phyloP scores from a whole-genome alignment of 805 yeast genomes.

The Yamadazyma takamatsuzukensis region DNA sequence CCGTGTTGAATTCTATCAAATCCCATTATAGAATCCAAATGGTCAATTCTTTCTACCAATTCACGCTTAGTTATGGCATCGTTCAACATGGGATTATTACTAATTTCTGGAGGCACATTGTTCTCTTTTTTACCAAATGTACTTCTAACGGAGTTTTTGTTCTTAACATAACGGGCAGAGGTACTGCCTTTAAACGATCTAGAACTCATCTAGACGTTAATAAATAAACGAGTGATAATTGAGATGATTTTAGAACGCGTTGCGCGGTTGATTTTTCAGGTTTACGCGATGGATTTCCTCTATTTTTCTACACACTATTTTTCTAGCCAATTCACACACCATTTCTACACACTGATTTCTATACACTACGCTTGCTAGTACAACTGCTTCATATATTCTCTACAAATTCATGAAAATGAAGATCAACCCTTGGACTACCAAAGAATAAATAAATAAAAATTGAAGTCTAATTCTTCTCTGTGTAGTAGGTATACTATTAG shows the following conservation, averaged over 20 bases:
- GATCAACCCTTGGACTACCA: constrained; percentile 70
- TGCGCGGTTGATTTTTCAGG: no score
- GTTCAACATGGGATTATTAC: constrained; percentile 33
- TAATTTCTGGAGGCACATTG: constrained; percentile 20
- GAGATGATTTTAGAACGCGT: no score
- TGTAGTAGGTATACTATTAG: constrained; percentile 57
- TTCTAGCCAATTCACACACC: no score
- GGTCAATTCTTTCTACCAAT: constrained; percentile 57
- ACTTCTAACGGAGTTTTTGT: constrained; percentile 15
- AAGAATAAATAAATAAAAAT: constrained; percentile 80
- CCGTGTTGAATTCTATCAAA: constrained; percentile 76
- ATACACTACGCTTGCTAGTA: no score
- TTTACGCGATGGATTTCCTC: no score
- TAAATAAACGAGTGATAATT: no score
- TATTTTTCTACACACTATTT: no score
- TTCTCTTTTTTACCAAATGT: constrained; percentile 8
- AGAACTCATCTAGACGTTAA: no score
- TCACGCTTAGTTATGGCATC: constrained; percentile 46
- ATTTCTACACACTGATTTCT: no score
- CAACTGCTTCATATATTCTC: background rate
- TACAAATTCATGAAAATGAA: constrained; percentile 60
- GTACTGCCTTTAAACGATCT: constrained; percentile 43
- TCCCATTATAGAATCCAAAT: constrained; percentile 80
- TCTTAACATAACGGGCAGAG: constrained; percentile 52
- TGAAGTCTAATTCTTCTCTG: constrained; percentile 81